Base-by-base conservation (phyloP, 495 filamentous ascomycete species). In the Trichoderma parareesei region DNA sequence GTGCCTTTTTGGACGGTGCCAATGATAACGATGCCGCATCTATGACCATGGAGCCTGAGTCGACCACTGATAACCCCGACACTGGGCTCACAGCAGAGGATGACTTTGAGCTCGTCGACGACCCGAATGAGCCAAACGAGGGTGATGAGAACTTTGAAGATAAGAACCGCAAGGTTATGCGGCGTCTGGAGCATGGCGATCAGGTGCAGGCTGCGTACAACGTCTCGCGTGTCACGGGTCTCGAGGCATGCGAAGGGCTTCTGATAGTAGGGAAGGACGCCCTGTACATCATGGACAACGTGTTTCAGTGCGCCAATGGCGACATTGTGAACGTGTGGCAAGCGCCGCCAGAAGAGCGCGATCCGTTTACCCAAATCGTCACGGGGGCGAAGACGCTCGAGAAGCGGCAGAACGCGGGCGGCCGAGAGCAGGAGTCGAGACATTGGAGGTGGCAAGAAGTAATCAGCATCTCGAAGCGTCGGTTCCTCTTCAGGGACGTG, bases 321-420 rank as follows among this genome's bases (percentile, higher is more conserved):
- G 94, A 98, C 72, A 95, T 98, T 69, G 89, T 98, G 46, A 91
- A 96, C 68, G 93, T 96, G 20, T 91, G 88, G 85, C 92, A 98
- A 75, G 94, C 95, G 33, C 93, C 93, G 16, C 73, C 82, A 6
- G 93, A 98, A 66, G 94, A 98, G 73, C 87, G 94, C 48, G 94
- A 98, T 71, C 90, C 92, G 3, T 98, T 97, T 70, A 87, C 96
- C 37, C 90, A 92, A 67, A 92, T 97, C 78, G 94, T 97, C 68
- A 84, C 92, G 1, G 94, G 91, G 1, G 76, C 87, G 44, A 90
- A 93, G 70, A 78, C 86, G 9, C 78, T 78, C 61, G 87, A 90
- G 42, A 85, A 81, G 67, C 77, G 76, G 1, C 75, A 80, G 66
- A 79, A 70, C 48, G 75, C 78, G 66, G 69, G 75, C 18, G 43